Conservation (phyloP, 2,329 filamentous ascomycete species). For the Ceratocystis lukuohia region DNA sequence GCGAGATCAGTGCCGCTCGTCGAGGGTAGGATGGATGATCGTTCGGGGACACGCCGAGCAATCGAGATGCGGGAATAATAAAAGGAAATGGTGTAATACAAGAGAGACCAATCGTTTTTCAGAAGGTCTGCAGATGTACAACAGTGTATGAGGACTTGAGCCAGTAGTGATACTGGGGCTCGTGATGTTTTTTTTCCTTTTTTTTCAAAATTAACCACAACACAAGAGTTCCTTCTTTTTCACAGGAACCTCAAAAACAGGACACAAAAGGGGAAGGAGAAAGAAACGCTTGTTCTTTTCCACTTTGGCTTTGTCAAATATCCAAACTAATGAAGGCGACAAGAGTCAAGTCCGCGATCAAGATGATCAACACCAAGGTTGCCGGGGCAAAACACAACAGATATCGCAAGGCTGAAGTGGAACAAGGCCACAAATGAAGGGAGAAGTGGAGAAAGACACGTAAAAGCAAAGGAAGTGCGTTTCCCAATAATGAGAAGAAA, state of each 20-base stretch:
- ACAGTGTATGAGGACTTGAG: neutral
- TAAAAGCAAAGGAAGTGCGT: neutral
- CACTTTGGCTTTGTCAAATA: neutral
- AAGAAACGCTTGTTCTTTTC: neutral
- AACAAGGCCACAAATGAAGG: neutral
- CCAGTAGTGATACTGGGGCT: neutral
- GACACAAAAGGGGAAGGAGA: neutral
- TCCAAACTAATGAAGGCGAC: neutral
- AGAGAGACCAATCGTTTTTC: slow-evolving; percentile 13
- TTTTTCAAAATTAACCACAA: slow-evolving; percentile 2
- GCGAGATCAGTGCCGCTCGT: slow-evolving; percentile 20
- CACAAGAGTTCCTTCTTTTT: slow-evolving; percentile 9
- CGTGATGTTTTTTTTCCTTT: neutral
- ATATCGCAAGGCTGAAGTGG: slow-evolving; percentile 12
- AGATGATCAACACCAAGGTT: slow-evolving; percentile 17
- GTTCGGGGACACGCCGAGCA: slow-evolving; percentile 18
- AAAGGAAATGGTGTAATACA: neutral
- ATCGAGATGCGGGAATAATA: slow-evolving; percentile 16
- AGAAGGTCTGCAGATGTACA: slow-evolving; percentile 2
- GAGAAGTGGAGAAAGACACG: neutral
- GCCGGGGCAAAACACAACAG: neutral
- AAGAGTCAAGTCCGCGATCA: slow-evolving; percentile 10
- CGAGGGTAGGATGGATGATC: slow-evolving; percentile 17
- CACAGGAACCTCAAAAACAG: slow-evolving; percentile 11
- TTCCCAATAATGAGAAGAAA: neutral